A percentile compares a stretch with the other conserved stretches of the same genome.
phyloP scores from a whole-genome alignment of 352 stramenopile species.

The Globisporangium spiculum region DNA sequence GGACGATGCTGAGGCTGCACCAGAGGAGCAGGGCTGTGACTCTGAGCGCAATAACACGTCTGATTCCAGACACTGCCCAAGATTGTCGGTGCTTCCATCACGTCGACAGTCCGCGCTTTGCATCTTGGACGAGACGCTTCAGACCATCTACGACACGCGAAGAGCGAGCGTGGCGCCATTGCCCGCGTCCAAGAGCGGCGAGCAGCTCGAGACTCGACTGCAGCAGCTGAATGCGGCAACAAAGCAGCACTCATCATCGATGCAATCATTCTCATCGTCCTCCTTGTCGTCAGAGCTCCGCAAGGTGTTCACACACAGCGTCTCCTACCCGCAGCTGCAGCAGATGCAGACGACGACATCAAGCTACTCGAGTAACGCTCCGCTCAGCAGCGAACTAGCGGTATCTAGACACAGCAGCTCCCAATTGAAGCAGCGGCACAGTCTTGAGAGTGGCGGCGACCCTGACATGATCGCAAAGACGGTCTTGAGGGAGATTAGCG shows the following conservation, averaged over 20 bases:
- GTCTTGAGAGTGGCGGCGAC: slow-evolving; percentile 9
- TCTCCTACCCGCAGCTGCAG: slow-evolving; percentile 8
- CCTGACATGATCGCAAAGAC: slow-evolving; percentile 36
- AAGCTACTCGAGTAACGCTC: neutral
- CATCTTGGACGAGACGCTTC: slow-evolving; percentile 51
- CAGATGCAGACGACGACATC: neutral
- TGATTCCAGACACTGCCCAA: neutral
- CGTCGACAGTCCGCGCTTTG: slow-evolving; percentile 28
- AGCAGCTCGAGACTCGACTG: slow-evolving; percentile 12
- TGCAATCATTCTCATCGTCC: neutral
- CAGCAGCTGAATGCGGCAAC: slow-evolving; percentile 1
- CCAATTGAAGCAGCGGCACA: neutral
- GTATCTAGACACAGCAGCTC: too few relatives aligned
- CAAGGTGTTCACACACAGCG: slow-evolving; percentile 10
- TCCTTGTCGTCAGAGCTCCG: slow-evolving; percentile 7
- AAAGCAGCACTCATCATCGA: too few relatives aligned
- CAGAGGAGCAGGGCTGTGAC: neutral
- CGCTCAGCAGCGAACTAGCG: neutral
- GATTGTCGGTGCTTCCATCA: neutral
- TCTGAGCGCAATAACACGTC: neutral
- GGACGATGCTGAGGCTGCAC: neutral
- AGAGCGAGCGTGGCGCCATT: neutral
- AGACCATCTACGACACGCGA: slow-evolving; percentile 38
- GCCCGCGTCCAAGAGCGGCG: slow-evolving; percentile 1
- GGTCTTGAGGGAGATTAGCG: slow-evolving; percentile 38